These are phyloP conservation scores for Syzygium aqueum DNA, from an alignment of 345 rosid genomes.

Conservation along the genomic window DNA sequence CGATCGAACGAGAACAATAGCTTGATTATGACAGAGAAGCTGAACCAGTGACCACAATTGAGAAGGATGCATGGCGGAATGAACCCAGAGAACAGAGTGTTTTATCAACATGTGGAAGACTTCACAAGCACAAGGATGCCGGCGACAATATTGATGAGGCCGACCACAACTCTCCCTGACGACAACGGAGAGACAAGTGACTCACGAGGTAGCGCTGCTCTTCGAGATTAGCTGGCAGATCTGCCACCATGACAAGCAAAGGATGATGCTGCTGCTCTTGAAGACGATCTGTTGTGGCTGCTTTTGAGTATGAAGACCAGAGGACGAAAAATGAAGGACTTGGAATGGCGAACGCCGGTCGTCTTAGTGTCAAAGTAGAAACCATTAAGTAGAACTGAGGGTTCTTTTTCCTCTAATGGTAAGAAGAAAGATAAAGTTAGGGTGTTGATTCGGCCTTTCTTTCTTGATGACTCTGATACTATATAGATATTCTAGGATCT, in stretches of 20 bases:
- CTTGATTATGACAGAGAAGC: not conserved
- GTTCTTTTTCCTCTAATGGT: not conserved
- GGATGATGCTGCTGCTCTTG: not conserved
- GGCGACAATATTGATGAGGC: not conserved
- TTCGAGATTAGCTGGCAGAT: not conserved
- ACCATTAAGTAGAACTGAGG: not conserved
- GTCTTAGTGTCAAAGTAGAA: not conserved
- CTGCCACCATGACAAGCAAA: not conserved
- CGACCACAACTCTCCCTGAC: not conserved
- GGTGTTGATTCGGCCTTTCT: not conserved
- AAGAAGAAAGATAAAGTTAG: not conserved
- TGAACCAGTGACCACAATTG: not conserved
- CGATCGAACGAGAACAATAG: not conserved
- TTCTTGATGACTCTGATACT: too few relatives aligned
- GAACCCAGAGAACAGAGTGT: not conserved
- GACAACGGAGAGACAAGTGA: not conserved
- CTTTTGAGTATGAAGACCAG: not conserved
- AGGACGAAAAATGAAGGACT: not conserved
- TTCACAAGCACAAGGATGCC: not conserved
- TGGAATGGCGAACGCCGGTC: not conserved
- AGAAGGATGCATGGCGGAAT: not conserved
- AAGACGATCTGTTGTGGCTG: not conserved
- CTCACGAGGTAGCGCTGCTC: not conserved
- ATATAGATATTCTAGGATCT: too few relatives aligned
- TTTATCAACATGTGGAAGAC: not conserved